Evolutionary conservation across 306 rosid species (phyloP), one percentile per base, ranked within the genome.

Genomic region (Echinosophora koreensis): DNA sequence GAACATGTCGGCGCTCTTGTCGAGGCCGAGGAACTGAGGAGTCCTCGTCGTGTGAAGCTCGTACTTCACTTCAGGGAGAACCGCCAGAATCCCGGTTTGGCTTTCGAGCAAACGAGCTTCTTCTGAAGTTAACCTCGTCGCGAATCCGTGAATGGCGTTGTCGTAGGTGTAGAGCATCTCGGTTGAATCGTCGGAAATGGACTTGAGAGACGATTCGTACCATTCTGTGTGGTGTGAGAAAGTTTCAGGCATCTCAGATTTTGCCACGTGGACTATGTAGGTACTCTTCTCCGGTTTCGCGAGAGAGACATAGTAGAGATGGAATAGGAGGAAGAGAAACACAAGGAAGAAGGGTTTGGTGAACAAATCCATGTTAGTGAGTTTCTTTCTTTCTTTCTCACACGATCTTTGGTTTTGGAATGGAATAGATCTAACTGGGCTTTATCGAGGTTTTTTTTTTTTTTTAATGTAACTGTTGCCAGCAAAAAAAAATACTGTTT

Each of bases 1-100:
- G 34, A 79, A 68, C 58, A 84, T 0, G 5, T 81, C 78, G 0
- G 81, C 77, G 61, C 58, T 70, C 51, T 80, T 84, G 17, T 85
- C 90, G 15, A 94, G 97, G 2, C 98, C 98, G 8, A 94, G 95
- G 28, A 94, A 94, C 87, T 66, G 74, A 1, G 98, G 98, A 8
- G 97, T 92, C 32, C 98, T 93, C 8, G 98, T 94, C 0, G 98
- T 94, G 85, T 94, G 98, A 56, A 94, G 92, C 64, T 94, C 93
- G 80, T 90, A 94, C 62, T 38, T 92, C 18, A 35, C 7, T 55
- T 94, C 98, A 1, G 97, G 97, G 17, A 85, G 32, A 35, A 94
- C 95, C 10, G 90, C 88, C 1, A 92, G 87, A 35, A 94, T 74
- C 30, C 97, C 98, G 2, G 87, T 41, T 57, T 83, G 94, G 38